phyloP scores from a whole-genome alignment of 148 eudicot genomes.

The Euryodendron excelsum region DNA sequence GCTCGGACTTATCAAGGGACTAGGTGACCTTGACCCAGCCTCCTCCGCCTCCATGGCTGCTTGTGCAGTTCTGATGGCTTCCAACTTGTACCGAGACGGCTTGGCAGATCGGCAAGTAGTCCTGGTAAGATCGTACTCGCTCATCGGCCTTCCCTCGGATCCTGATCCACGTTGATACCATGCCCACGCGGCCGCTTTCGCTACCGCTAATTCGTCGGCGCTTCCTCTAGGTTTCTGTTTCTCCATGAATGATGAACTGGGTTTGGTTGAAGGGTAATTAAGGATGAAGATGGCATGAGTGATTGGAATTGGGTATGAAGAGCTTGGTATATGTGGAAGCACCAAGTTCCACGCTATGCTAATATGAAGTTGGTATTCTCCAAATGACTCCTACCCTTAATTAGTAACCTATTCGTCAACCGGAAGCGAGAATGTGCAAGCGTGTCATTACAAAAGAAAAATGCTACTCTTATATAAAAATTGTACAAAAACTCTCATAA shows the following conservation, averaged over 20 bases:
- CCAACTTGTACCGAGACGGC: constrained; percentile 42
- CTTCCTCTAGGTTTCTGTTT: not conserved
- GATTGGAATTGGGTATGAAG: not conserved
- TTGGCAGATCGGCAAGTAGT: constrained; percentile 4
- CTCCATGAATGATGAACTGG: not conserved
- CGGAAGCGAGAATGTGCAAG: too few relatives aligned
- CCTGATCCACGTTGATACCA: constrained; percentile 39
- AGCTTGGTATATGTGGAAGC: not conserved
- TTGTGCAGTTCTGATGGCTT: constrained; percentile 21
- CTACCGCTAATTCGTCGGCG: constrained; percentile 23
- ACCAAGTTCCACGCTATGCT: not conserved
- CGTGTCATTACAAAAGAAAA: too few relatives aligned
- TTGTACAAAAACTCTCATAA: too few relatives aligned
- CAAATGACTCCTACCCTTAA: too few relatives aligned
- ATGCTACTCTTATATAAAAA: too few relatives aligned
- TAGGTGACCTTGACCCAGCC: too few relatives aligned
- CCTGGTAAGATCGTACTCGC: constrained; percentile 19
- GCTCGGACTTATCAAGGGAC: not conserved
- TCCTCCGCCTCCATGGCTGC: not conserved
- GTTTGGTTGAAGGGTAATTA: not conserved
- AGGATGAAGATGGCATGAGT: not conserved
- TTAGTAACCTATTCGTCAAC: too few relatives aligned
- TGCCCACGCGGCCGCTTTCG: constrained; percentile 51
- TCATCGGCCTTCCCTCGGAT: constrained; percentile 2
- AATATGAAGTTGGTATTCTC: not conserved